These are phyloP conservation scores for Metschnikowia lunata DNA, from an alignment of 805 yeast species.

Conservation along the genomic window DNA sequence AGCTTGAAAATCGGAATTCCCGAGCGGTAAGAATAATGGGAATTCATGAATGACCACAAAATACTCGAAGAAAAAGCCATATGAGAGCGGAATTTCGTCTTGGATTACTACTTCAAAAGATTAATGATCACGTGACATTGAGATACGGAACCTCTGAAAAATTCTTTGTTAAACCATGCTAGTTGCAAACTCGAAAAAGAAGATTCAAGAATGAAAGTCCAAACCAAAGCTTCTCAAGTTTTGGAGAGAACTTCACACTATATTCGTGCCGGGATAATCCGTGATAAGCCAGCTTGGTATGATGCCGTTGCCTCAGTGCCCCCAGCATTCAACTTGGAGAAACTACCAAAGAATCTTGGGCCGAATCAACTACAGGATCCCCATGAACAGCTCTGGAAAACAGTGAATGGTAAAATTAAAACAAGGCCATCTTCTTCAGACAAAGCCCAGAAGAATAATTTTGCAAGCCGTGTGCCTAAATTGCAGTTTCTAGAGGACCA, in stretches of 20 bases:
- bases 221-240: slow-evolving; percentile 64
- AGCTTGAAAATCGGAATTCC: no score
- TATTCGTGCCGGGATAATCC: slow-evolving; percentile 64
- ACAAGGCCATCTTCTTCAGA: slow-evolving; percentile 44
- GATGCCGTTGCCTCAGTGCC: slow-evolving; percentile 80
- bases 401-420: slow-evolving; percentile 28
- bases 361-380: slow-evolving; percentile 30
- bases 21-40: no score
- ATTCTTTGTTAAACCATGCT: background rate
- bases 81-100: no score
- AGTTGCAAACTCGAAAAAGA: no score
- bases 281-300: slow-evolving; percentile 82
- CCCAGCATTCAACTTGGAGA: slow-evolving; percentile 62
- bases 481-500: slow-evolving; percentile 70
- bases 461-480: slow-evolving; percentile 47
- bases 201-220: slow-evolving; percentile 50
- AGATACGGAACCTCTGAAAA: background rate
- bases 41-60: no score
- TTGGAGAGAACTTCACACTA: slow-evolving; percentile 78
- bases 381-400: slow-evolving; percentile 12
- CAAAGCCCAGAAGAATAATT: slow-evolving; percentile 33
- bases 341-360: slow-evolving; percentile 35
- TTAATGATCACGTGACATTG: slow-evolving; percentile 6
- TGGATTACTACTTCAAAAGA: no score
- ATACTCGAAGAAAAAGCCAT: no score